Evolutionary conservation across 1,284 basidiomycete genomes (phyloP), one percentile per base, ranked within the genome.

Genomic region (Austroboletus niveus): DNA sequence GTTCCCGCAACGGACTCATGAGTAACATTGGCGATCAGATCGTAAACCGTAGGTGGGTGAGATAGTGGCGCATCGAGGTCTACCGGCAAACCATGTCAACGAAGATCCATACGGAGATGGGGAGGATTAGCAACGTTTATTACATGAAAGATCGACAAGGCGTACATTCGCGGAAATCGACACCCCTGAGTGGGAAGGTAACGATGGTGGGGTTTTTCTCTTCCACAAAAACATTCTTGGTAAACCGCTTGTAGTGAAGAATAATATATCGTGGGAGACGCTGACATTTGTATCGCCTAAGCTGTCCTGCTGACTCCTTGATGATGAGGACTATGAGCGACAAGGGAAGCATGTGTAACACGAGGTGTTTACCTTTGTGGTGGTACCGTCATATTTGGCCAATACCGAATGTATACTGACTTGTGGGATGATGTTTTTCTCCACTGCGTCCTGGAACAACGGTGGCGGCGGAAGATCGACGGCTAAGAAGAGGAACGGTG

Each of bases 151-250:
- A 66, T 66, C 63, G 55, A 60, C 57, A 55, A 34, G 44, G 76
- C 91, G 65, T 68, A 95, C 93, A 98, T 47, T 93, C 92, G 59
- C 75, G 75, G 69, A 98, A 87, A 71, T 98, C 94, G 20, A 99
- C 80, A 1, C 94, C 94, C 52, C 92, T 83, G 42, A 98, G 79
- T 11, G 94, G 94, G 66, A 98, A 99, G 66, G 97, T 98, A 61
- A 99, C 92, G 55, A 99, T 95, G 2, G 97, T 99, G 3, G 95
- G 95, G 66, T 99, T 99, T 70, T 98, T 96, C 72, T 99, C 96
- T 71, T 98, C 96, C 2, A 98, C 93, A 64, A 99, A 98, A 48
- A 82, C 82, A 71, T 99, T 99, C 70, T 93, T 97, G n/a, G 93
- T 97, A 72, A 99, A 99, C 31, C 97, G 85, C 66, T 96, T 98